phyloP scores from a whole-genome alignment of 2,329 filamentous ascomycete genomes.

The Arthrobotrys musiformis region DNA sequence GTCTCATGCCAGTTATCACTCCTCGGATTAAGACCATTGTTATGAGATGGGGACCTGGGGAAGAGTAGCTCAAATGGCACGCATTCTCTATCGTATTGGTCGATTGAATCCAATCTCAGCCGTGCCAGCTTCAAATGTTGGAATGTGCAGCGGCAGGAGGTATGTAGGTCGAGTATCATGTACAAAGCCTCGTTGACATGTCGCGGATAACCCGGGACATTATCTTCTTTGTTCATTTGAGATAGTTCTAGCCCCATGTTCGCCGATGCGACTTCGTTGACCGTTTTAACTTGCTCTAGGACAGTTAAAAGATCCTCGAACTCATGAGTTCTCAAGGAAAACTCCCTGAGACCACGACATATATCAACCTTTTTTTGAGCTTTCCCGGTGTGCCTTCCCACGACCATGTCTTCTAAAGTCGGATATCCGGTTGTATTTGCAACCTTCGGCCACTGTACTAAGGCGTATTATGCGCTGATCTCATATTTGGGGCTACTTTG shows the following conservation, averaged over 20 bases:
- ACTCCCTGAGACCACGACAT: slow-evolving; percentile 16
- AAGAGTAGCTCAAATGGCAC: slow-evolving; percentile 36
- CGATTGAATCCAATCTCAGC: slow-evolving; percentile 15
- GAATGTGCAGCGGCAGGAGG: slow-evolving; percentile 21
- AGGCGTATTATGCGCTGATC: neutral
- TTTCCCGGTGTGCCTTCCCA: too few relatives aligned
- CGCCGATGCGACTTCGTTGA: slow-evolving; percentile 9
- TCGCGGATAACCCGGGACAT: slow-evolving; percentile 23
- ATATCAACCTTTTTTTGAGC: neutral
- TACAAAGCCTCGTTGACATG: slow-evolving; percentile 42
- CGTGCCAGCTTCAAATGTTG: slow-evolving; percentile 28
- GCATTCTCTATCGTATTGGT: slow-evolving; percentile 2
- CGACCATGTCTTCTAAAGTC: neutral
- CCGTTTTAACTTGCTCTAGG: neutral
- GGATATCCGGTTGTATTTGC: neutral
- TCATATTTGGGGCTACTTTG: neutral
- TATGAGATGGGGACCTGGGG: neutral
- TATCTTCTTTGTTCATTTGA: neutral
- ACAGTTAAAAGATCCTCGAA: neutral
- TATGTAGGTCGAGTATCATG: slow-evolving; percentile 16
- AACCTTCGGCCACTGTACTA: slow-evolving; percentile 22
- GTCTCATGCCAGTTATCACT: slow-evolving; percentile 29
- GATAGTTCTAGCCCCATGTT: slow-evolving; percentile 2
- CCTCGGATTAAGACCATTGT: neutral
- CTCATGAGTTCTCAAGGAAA: neutral